Conservation (phyloP, 805 yeast genomes). For the Cyberlindnera americana region DNA sequence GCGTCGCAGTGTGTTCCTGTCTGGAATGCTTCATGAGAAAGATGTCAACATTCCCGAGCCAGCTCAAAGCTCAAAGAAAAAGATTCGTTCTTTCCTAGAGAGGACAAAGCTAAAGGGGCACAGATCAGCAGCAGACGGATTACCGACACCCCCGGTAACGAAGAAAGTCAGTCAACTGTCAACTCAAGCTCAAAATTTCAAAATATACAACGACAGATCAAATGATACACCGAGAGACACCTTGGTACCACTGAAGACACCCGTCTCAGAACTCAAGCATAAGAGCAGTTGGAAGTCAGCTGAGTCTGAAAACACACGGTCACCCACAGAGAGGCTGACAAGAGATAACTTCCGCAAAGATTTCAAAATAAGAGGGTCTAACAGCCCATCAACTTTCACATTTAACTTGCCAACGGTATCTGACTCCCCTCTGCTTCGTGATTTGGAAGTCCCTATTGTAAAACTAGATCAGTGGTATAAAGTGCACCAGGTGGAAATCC, state of each 20-base stretch:
- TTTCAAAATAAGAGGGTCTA: conserved; percentile 1
- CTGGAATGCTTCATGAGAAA: background rate
- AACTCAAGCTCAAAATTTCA: conserved; percentile 5
- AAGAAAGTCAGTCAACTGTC: conserved; percentile 6
- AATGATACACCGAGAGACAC: no score
- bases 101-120: conserved; percentile 2
- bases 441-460: conserved; percentile 18
- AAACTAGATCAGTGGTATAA: conserved; percentile 24
- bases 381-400: background rate
- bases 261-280: conserved; percentile 6
- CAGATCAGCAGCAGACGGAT: background rate
- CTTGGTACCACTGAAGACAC: no score
- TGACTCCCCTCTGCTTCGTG: conserved; percentile 5
- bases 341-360: no score
- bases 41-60: conserved; percentile 2
- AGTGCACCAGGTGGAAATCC: conserved; percentile 15
- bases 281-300: conserved; percentile 1
- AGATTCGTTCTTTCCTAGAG: conserved; percentile 4
- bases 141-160: background rate
- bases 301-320: background rate
- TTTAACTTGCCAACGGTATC: conserved; percentile 2
- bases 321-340: no score
- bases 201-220: conserved; percentile 2
- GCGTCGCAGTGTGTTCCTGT: conserved; percentile 5
- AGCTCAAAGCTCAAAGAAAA: conserved; percentile 6